These are phyloP conservation scores for Gamarada debralockiae DNA, from an alignment of 495 filamentous ascomycete species.

Conservation along the genomic window DNA sequence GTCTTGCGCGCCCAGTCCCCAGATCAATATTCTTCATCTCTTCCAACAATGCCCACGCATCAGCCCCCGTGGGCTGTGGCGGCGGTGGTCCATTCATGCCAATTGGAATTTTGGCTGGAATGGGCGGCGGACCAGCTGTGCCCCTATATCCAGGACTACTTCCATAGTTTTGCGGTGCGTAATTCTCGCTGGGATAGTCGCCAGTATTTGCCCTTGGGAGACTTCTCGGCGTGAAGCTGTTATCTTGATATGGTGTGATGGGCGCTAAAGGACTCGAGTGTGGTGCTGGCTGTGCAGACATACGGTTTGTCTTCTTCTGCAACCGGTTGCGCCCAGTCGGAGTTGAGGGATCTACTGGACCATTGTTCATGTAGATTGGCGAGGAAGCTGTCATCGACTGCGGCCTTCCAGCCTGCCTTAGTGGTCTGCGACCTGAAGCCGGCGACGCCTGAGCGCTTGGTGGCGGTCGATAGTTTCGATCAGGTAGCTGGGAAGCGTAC, in stretches of 20 bases:
- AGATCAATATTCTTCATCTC: slow-evolving; percentile 85
- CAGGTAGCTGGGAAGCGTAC: slow-evolving; percentile 44
- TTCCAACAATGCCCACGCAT: slow-evolving; percentile 65
- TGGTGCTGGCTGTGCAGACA: slow-evolving; percentile 33
- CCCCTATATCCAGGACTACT: slow-evolving; percentile 24
- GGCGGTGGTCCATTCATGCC: slow-evolving; percentile 1
- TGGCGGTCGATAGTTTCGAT: slow-evolving; percentile 39
- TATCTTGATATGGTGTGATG: slow-evolving; percentile 37
- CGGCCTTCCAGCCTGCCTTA: slow-evolving; percentile 24
- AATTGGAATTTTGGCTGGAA: slow-evolving; percentile 74
- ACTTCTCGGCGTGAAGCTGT: slow-evolving; percentile 26
- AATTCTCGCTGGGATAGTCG: slow-evolving; percentile 34
- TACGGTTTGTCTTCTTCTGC: slow-evolving; percentile 54
- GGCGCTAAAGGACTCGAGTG: slow-evolving; percentile 40
- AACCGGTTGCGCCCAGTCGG: slow-evolving; percentile 49
- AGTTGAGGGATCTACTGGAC: slow-evolving; percentile 27
- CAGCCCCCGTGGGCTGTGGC: slow-evolving; percentile 28
- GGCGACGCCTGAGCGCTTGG: slow-evolving; percentile 42
- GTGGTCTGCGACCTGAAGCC: slow-evolving; percentile 19
- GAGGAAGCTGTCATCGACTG: slow-evolving; percentile 26
- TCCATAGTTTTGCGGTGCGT: slow-evolving; percentile 27
- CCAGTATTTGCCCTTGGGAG: slow-evolving; percentile 15
- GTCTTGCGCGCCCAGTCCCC: slow-evolving; percentile 45
- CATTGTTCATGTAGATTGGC: slow-evolving; percentile 16
- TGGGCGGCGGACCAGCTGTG: slow-evolving; percentile 45